Base-by-base conservation (phyloP, 495 filamentous ascomycete species). In the Aspergillus hancockii region DNA sequence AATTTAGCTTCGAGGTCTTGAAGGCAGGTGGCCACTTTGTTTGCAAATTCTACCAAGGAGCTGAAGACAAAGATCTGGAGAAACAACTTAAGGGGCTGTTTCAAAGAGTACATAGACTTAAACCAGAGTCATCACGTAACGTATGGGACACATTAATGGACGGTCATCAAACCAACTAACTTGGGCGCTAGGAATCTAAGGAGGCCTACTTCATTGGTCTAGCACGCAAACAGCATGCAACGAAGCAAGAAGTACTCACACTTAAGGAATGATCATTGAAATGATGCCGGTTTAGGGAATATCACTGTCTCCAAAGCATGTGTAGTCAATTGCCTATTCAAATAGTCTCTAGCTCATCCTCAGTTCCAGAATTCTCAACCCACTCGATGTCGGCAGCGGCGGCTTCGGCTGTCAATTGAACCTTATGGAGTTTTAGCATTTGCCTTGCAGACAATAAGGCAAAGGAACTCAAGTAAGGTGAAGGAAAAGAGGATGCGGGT, bases 31-130 rank as follows among this genome's bases (percentile, higher is more conserved):
- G 94, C 0, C 87, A 93, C 69, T 96, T 98, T 64, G 83, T 98
- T 32, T 98, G 94, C 80, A 98, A 98, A 75, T 98, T 96, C 72
- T 98, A 98, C 71, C 90, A 93, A 68, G 94, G 94, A 4, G 69
- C 79, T 5, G 91, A 97, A 64, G 92, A 97, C 67, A 90, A 88
- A 73, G 77, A 75, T 5, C 69, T 98, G 22, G 91, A 96, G 74
- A 74, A 68, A 57, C 79, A 82, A 60, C 76, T 98, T 40, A 90
- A 81, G 63, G 81, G 81, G 40, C 72, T 94, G 61, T 98, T 98
- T 66, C 71, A 75, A 16, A 88, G 83, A 59, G 93, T 98, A 18
- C 81, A 89, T 63, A 76, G 92, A 56, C 87, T 92, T 58, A 98
- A 98, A 71, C 94, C 95, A 12, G 86, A 93, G 52, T 88, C 91